These are phyloP conservation scores for Dendrobium catenatum DNA, from an alignment of 106 monocot genomes.

Conservation along the genomic window DNA sequence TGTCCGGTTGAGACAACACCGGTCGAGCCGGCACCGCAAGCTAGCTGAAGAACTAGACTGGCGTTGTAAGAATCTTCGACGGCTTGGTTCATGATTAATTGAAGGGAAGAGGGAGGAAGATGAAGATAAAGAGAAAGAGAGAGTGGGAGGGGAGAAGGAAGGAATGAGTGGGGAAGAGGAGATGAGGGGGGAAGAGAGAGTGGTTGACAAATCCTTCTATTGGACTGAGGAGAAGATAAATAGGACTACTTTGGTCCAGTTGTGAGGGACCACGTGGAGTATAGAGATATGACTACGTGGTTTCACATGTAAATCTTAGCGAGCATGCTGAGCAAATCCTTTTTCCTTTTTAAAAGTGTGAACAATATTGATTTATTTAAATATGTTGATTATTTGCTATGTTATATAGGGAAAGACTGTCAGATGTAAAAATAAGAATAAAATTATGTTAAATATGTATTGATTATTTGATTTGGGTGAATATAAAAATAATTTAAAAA, in stretches of 20 bases:
- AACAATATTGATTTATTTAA: neutral
- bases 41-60: conserved; percentile 17
- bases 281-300: neutral
- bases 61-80: conserved; percentile 13
- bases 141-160: neutral
- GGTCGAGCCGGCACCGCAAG: neutral
- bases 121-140: too few species aligned
- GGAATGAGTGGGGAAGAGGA: neutral
- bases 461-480: too few species aligned
- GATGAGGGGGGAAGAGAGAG: neutral
- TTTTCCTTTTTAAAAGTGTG: neutral
- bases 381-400: neutral
- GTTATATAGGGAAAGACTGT: neutral
- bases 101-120: neutral
- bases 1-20: neutral
- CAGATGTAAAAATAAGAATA: neutral
- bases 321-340: too few species aligned
- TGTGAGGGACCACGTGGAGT: neutral
- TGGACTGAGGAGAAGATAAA: conserved; percentile 5
- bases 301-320: neutral
- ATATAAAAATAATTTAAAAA: too few species aligned
- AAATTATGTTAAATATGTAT: neutral
- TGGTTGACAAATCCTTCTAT: neutral
- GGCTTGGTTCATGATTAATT: conserved; percentile 4
- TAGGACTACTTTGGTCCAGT: neutral